A percentile compares a stretch with the other conserved stretches of the same genome.
Conservation (phyloP, 306 rosid genomes). For the Pterocarpus macrocarpus region DNA sequence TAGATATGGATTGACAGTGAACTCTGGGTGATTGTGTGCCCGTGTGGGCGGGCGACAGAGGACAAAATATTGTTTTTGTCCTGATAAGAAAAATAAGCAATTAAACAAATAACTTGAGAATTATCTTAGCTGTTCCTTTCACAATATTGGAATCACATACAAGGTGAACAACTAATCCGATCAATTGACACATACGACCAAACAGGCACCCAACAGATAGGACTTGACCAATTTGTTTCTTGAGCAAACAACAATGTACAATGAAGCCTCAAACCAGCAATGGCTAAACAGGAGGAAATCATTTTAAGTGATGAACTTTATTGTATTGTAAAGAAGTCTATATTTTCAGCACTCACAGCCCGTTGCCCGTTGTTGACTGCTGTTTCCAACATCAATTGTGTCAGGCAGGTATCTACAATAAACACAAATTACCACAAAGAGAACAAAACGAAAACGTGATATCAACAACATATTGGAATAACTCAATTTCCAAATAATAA, state of each 20-base stretch:
- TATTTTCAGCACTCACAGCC: conserved; percentile 91
- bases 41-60: too few relatives aligned
- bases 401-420: conserved; percentile 91
- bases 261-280: conserved; percentile 50
- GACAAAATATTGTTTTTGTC: too few relatives aligned
- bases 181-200: conserved; percentile 42
- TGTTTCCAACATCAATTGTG: conserved; percentile 90
- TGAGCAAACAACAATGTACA: conserved; percentile 67
- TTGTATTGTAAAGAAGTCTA: conserved; percentile 55
- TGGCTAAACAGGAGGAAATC: conserved; percentile 47
- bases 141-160: conserved; percentile 30
- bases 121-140: neutral
- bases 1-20: neutral
- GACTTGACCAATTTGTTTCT: conserved; percentile 58
- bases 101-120: neutral
- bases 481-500: conserved; percentile 14
- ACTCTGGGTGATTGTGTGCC: neutral
- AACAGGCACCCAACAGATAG: conserved; percentile 57
- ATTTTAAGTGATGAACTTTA: conserved; percentile 52
- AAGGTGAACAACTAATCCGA: conserved; percentile 37
- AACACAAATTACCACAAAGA: conserved; percentile 43
- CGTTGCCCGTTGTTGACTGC: conserved; percentile 79
- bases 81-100: neutral
- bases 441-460: conserved; percentile 35
- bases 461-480: conserved; percentile 39